Conservation (phyloP, 345 rosid genomes). For the Heritiera littoralis region DNA sequence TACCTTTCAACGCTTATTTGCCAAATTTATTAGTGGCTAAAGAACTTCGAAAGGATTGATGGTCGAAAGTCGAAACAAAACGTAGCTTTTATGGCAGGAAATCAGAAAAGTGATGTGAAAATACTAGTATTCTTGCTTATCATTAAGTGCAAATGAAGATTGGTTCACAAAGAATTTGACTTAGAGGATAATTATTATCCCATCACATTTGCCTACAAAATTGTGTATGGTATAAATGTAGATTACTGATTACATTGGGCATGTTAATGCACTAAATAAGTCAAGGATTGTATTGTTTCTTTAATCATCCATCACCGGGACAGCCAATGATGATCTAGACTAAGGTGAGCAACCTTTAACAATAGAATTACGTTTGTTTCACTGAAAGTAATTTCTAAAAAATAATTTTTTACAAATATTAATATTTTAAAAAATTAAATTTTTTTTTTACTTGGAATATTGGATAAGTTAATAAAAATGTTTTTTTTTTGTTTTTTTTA, state of each 20-base stretch:
- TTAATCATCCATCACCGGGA: neutral
- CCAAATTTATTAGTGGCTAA: neutral
- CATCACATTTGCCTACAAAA: neutral
- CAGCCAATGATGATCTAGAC: conserved; percentile 7
- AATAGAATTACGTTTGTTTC: no score
- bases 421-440: no score
- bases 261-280: neutral
- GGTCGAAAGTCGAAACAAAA: neutral
- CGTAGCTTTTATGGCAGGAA: neutral
- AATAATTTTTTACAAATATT: no score
- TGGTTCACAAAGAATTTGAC: neutral
- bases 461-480: no score
- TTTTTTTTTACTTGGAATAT: no score
- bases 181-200: neutral
- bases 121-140: neutral
- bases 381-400: no score
- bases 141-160: neutral
- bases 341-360: no score
- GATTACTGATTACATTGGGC: neutral
- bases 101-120: conserved; percentile 1
- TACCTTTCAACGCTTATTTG: neutral
- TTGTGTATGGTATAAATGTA: neutral
- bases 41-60: neutral
- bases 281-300: neutral
- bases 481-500: no score